phyloP scores from a whole-genome alignment of 306 rosid species.

The Vigna radiata region DNA sequence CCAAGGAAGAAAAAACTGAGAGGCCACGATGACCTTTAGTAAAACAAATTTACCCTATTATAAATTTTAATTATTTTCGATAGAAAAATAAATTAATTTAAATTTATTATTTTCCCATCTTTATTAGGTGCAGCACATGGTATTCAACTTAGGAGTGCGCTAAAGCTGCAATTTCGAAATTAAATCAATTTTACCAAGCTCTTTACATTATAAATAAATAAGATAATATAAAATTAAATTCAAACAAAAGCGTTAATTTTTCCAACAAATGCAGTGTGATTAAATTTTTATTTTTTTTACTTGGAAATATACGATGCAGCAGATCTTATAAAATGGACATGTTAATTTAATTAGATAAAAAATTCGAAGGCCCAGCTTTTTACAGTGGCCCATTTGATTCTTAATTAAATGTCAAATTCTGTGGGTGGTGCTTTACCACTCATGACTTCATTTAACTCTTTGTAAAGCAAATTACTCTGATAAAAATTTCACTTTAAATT shows the following conservation, averaged over 20 bases:
- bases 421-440: constrained; percentile 34
- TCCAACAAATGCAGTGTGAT: no score
- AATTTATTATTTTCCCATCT: background rate
- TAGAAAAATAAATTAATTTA: background rate
- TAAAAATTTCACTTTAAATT: no score
- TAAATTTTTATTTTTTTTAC: no score
- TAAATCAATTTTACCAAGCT: no score
- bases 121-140: background rate
- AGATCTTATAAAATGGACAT: no score
- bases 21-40: background rate
- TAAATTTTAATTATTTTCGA: no score
- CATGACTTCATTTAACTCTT: background rate
- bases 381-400: background rate
- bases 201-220: no score
- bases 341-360: background rate
- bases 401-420: constrained; percentile 13
- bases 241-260: no score
- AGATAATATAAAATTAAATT: no score
- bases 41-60: background rate
- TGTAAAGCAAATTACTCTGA: no score
- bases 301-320: no score
- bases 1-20: background rate
- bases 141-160: background rate
- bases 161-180: no score
- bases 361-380: background rate